A percentile compares a stretch with the other conserved stretches of the same genome.
phyloP scores from a whole-genome alignment of 208 protist genomes.

The Crithidia brevicula region DNA sequence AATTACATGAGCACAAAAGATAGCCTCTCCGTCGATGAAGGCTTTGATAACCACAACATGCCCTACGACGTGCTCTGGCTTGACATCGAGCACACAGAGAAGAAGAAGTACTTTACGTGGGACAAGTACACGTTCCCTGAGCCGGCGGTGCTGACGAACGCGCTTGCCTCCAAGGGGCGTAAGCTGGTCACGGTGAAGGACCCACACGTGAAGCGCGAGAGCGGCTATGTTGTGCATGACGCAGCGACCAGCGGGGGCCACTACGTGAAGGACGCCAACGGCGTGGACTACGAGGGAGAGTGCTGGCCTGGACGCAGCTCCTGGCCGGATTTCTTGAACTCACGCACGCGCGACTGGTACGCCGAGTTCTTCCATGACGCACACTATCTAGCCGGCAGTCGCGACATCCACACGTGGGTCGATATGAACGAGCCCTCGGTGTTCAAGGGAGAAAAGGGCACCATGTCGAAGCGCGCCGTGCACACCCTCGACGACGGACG shows the following conservation, averaged over 20 bases:
- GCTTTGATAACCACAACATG: slow-evolving; percentile 96
- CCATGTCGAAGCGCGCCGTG: slow-evolving; percentile 94
- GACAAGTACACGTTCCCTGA: slow-evolving; percentile 95
- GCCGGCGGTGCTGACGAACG: slow-evolving; percentile 87
- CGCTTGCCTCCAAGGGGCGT: slow-evolving; percentile 90
- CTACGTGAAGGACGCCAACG: slow-evolving; percentile 89
- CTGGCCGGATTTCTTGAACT: slow-evolving; percentile 96
- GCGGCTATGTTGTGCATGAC: slow-evolving; percentile 84
- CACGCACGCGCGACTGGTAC: slow-evolving; percentile 94
- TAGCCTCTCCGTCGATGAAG: slow-evolving; percentile 84
- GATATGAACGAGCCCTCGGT: slow-evolving; percentile 99
- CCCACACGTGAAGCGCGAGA: slow-evolving; percentile 97
- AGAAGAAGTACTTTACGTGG: slow-evolving; percentile 99
- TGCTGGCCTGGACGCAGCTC: slow-evolving; percentile 97
- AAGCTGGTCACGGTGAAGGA: slow-evolving; percentile 98
- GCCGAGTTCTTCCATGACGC: slow-evolving; percentile 88
- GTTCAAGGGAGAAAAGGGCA: slow-evolving; percentile 95
- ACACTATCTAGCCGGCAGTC: slow-evolving; percentile 87
- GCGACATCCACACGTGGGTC: slow-evolving; percentile 97
- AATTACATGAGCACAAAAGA: slow-evolving; percentile 97
- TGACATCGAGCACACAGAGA: slow-evolving; percentile 99
- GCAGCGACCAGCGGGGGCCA: slow-evolving; percentile 69
- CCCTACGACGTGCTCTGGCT: slow-evolving; percentile 99
- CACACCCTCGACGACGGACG: slow-evolving; percentile 75
- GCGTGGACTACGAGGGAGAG: slow-evolving; percentile 91